Base-by-base conservation (phyloP, 352 stramenopile species). In the Phytophthora pseudosyringae region DNA sequence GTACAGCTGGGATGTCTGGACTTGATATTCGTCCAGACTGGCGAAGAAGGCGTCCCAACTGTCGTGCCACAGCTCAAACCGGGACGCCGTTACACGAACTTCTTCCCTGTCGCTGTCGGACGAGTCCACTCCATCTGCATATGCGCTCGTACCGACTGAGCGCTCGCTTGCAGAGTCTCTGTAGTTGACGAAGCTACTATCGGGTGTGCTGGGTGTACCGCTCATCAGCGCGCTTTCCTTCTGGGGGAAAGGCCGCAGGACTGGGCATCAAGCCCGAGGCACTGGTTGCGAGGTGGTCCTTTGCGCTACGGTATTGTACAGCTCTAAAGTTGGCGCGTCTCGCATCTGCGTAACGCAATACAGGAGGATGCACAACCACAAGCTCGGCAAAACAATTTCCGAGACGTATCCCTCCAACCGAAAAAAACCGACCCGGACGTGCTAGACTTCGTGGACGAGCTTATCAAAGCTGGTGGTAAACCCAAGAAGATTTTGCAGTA, bases 341-440 rank as follows among this genome's bases (percentile, higher is more conserved):
- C 36, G 46, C 8, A 21, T 56, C 6, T 21, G 13, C 3, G 39
- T 57, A 2, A 64, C 56, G 2, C 28, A 16, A 12, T 46, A 64
- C 46, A 57, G 29, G 13, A 7, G 46, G 18, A 45, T 38, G 7
- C 46, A 64, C 36, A 51, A 57, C 18, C 45, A 52, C n/a, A 11
- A 6, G 38, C 36, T 64, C 29, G 10, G 38, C 13, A 44, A 36
- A 1, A 15, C 13, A 6, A 10, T 57, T 5, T 64, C 28, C 15
- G 35, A 50, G 10, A 6, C 41, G n/a, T 55, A 63, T n/a, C 35
- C 44, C 4, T 16, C 21, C 8, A 59, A 39, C 15, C 26, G 38
- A 3, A 29, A 7, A 47, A n/a, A 2, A 41, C 13, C 0, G 21
- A 54, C 15, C 44, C 54, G 25, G 36, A 16, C 36, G 38, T 44